These are phyloP conservation scores for Meira nashicola DNA, from an alignment of 1,284 basidiomycete genomes.

Conservation along the genomic window DNA sequence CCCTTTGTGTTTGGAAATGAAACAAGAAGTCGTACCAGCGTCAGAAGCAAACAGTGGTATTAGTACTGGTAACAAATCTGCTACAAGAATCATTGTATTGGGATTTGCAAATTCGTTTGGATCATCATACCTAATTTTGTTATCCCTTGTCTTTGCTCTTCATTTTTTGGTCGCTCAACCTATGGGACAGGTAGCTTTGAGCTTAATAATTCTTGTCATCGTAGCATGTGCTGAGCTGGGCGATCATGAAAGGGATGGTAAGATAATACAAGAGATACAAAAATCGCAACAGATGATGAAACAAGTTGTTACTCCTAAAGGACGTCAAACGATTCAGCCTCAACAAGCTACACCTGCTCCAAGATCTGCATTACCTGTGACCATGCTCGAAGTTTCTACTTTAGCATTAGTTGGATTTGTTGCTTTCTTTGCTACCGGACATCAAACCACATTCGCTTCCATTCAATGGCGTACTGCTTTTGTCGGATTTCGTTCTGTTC, in stretches of 20 bases:
- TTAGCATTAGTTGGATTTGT: conserved; percentile 54
- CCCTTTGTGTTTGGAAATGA: conserved; percentile 44
- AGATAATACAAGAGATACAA: conserved; percentile 18
- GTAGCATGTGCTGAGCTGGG: conserved; percentile 37
- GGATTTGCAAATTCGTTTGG: conserved; percentile 89
- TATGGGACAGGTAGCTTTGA: conserved; percentile 73
- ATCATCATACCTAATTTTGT: conserved; percentile 76
- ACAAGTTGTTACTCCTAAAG: neutral
- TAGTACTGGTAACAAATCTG: neutral
- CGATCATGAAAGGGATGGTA: conserved; percentile 35
- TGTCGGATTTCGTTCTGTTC: conserved; percentile 60
- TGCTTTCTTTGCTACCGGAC: conserved; percentile 81
- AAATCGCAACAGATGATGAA: neutral
- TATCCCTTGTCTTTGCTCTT: conserved; percentile 64
- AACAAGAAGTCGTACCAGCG: conserved; percentile 18
- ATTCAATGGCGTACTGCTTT: conserved; percentile 97
- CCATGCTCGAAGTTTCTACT: conserved; percentile 19
- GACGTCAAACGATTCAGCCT: neutral
- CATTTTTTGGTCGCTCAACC: conserved; percentile 69
- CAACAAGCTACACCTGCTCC: neutral
- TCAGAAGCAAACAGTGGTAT: conserved; percentile 2
- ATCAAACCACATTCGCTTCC: conserved; percentile 80
- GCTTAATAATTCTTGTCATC: conserved; percentile 61
- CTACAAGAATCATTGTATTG: conserved; percentile 61
- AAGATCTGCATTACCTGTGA: neutral